Base-by-base conservation (phyloP, 768 basidiomycete species). In the Amanita brunnescens region DNA sequence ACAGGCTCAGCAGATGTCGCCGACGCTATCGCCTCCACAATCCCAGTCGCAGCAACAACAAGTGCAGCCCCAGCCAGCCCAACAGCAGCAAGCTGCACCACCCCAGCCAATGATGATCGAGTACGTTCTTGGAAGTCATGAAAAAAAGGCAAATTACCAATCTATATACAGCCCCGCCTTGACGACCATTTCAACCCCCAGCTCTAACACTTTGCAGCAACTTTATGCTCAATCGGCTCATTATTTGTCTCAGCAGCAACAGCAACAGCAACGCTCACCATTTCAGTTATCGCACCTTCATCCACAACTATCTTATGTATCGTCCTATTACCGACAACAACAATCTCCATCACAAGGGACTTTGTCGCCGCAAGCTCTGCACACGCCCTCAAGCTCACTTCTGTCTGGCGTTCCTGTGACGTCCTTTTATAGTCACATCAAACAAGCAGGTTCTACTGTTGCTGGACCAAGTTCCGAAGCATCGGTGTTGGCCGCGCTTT, bases 321-420 rank as follows among this genome's bases (percentile, higher is more conserved):
- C 57, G 49, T 33, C 57, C 8, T 64, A 64, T 61, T 67, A 64
- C 48, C 63, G 62, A 41, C 70, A 64, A 34, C 68, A 64, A 56
- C 64, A 70, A 24, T 50, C 64, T 10, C 58, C 65, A 7, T 65
- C 69, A n/a, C 84, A 84, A 61, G 70, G 79, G 56, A 87, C 82
- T 2, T 76, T 87, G 32, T 80, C 85, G 2, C 86, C 85, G 7
- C 82, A 83, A 57, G 79, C 78, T 41, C 73, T 89, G 34, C 84
- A 85, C 59, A 72, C 80, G 5, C 75, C 83, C 1, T 71, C 78
- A 24, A 71, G 67, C 64, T 52, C 70, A 57, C 56, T 78, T 69
- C 65, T 79, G 67, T 60, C 62, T 46, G 57, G 62, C 7, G 47
- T 72, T 18, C 49, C 58, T 23, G 67, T 69, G 33, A 59, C 60